These are phyloP conservation scores for Xerocomellus chrysenteron DNA, from an alignment of 768 basidiomycete genomes.

Conservation along the genomic window DNA sequence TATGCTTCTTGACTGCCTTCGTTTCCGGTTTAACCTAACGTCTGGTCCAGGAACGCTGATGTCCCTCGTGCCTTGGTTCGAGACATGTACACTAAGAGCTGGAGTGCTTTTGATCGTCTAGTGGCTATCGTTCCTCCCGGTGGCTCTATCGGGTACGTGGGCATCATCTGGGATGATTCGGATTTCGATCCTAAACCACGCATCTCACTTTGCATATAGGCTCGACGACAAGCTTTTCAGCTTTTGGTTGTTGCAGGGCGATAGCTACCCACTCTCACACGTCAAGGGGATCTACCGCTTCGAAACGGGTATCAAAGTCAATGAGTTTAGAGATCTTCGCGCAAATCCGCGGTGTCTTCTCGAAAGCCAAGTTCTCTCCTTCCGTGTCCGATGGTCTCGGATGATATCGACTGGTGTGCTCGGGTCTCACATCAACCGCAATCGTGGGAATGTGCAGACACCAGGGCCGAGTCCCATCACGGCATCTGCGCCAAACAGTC, in stretches of 20 bases:
- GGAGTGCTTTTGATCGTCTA: constrained; percentile 88
- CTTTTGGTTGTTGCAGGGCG: constrained; percentile 84
- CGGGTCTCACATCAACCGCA: constrained; percentile 39
- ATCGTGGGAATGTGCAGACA: constrained; percentile 33
- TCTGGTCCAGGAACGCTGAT: constrained; percentile 66
- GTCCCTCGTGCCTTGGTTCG: constrained; percentile 81
- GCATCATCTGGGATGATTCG: constrained; percentile 1
- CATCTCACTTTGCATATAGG: constrained; percentile 35
- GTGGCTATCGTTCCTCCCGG: constrained; percentile 90
- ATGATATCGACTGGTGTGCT: constrained; percentile 70
- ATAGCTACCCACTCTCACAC: constrained; percentile 70
- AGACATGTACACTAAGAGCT: constrained; percentile 91
- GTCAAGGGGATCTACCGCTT: constrained; percentile 87
- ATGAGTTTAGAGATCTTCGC: constrained; percentile 84
- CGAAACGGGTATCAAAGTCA: constrained; percentile 85
- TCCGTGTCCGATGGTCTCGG: constrained; percentile 79
- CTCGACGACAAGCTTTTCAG: constrained; percentile 90
- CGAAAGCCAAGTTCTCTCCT: constrained; percentile 77
- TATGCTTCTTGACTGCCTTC: not conserved
- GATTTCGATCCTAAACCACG: not conserved
- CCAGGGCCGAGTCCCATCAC: constrained; percentile 27
- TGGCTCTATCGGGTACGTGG: constrained; percentile 77
- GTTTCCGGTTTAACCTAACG: not conserved
- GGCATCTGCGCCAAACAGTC: constrained; percentile 19
- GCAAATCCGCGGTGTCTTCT: constrained; percentile 86